Base-by-base conservation (phyloP, 768 basidiomycete species). In the Leucocoprinus leucothites region DNA sequence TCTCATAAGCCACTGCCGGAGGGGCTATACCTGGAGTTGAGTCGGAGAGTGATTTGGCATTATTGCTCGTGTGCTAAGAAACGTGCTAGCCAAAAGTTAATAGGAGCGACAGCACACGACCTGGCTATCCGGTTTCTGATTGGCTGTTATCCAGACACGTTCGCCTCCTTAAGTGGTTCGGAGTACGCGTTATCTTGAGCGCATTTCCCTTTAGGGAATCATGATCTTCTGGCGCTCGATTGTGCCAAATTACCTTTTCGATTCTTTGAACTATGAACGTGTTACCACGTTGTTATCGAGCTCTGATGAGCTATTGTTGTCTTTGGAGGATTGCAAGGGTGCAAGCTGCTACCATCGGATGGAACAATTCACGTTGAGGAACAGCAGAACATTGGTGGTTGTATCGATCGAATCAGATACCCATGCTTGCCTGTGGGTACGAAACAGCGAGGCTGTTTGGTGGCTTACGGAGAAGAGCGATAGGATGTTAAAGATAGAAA, bases 31-130 rank as follows among this genome's bases (percentile, higher is more conserved):
- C 42, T 21, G n/a, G n/a, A n/a, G 40, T 26, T 55, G 41, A 35
- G 26, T 41, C 42, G 50, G 56, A 41, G 58, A 46, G 43, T 34
- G 45, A 44, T 48, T 35, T 57, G 13, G 40, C 24, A 40, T 36
- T 49, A 56, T 31, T 56, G 63, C 60, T 63, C 63, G 63, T 63
- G 63, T 64, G 63, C 59, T 58, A 42, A 63, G 51, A 61, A 64
- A 64, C 63, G 64, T 64, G 63, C 63, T 51, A 59, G 13, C 25
- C 11, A 22, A 28, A 19, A 53, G 42, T 45, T 14, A 57, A 9
- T 41, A 18, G 21, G 28, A 3, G 43, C 26, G 31, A 21, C 28
- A 56, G 61, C 61, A 63, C 61, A 63, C 61, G 61, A 63, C 53
- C 54, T 31, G 11, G 46, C 53, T 42, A 41, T 26, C 22, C 28